Evolutionary conservation across 176 grass and related monocot species (phyloP), one percentile per base, ranked within the genome.

Genomic region (Bonia amplexicaulis): DNA sequence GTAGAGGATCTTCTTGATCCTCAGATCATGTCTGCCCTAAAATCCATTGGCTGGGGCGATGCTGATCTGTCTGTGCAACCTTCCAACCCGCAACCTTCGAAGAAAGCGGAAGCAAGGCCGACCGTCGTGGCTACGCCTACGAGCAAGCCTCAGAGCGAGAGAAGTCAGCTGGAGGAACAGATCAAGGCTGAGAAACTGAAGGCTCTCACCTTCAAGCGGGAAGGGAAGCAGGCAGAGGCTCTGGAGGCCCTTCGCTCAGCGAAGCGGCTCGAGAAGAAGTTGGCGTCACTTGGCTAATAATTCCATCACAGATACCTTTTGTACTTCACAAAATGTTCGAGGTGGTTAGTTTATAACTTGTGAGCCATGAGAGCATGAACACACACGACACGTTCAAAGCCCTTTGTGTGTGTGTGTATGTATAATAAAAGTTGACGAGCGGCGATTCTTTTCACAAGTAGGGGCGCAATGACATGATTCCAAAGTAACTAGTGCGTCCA

Each of bases 1-100:
- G 93, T 98, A 6, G 93, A 98, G 82, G 89, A 95, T 89, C 90
- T 98, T 41, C 64, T 98, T 39, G 95, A 98, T 80, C 95, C 95
- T 60, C 92, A 93, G 46, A 92, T 98, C 48, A 92, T 95, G 85
- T 95, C 95, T 52, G 93, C 89, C 13, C 60, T 98, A 1, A 93
- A 80, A 77, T 93, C 95, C 12, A 93, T 98, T 6, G 95, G 95
- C 23, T 92, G 93, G 95, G 86, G 90, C 1, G 93, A 93, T 55
- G 53, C 77, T 29, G 82, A 89, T 80, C 54, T 86, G 25, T 85
- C 88, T 49, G 2, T 51, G 7, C 79, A 86, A 31, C 65, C 81
- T 66, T 73, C 65, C 33, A 85, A 7, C 14, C 27, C 51, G 2
- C 80, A 83, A 73, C 89, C 84, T 80, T 61, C 17, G 0, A 85